phyloP scores from a whole-genome alignment of 2,329 filamentous ascomycete genomes.

The Teratosphaeria zuluensis region DNA sequence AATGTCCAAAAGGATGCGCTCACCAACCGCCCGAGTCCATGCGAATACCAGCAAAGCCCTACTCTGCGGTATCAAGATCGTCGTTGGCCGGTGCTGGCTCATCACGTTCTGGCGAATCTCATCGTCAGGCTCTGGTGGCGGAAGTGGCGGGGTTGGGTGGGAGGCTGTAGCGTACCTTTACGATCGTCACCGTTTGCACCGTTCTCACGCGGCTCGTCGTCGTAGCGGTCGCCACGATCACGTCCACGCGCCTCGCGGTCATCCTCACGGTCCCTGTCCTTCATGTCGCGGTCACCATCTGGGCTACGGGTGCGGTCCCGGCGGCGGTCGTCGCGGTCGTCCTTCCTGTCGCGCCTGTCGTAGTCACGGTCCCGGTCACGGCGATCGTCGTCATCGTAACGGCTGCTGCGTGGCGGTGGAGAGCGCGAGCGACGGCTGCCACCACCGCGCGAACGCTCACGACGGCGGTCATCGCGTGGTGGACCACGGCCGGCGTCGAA shows the following conservation, averaged over 20 bases:
- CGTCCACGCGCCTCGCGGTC: conserved; percentile 62
- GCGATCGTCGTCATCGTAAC: conserved; percentile 49
- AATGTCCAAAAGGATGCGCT: background rate
- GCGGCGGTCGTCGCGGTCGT: conserved; percentile 49
- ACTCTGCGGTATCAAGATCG: conserved; percentile 91
- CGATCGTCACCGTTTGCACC: conserved; percentile 68
- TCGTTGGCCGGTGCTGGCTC: conserved; percentile 82
- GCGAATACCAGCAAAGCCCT: conserved; percentile 15
- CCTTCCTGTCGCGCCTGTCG: conserved; percentile 55
- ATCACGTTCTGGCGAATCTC: conserved; percentile 36
- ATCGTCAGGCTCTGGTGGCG: conserved; percentile 8
- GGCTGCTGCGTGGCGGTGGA: conserved; percentile 39
- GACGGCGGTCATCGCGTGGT: conserved; percentile 44
- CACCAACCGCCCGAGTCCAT: background rate
- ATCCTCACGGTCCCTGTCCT: conserved; percentile 40
- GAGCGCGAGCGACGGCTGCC: conserved; percentile 42
- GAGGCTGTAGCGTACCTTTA: conserved; percentile 54
- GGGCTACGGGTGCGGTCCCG: conserved; percentile 63
- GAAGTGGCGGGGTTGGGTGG: background rate
- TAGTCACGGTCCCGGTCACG: conserved; percentile 38
- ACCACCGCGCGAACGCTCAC: conserved; percentile 63
- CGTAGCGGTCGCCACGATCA: conserved; percentile 46
- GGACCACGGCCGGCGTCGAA: conserved; percentile 78
- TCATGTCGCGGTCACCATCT: conserved; percentile 51
- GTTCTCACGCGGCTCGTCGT: conserved; percentile 19